Evolutionary conservation across 148 eudicot species (phyloP), one percentile per base, ranked within the genome.

Genomic region (Chenopodium formosanum): DNA sequence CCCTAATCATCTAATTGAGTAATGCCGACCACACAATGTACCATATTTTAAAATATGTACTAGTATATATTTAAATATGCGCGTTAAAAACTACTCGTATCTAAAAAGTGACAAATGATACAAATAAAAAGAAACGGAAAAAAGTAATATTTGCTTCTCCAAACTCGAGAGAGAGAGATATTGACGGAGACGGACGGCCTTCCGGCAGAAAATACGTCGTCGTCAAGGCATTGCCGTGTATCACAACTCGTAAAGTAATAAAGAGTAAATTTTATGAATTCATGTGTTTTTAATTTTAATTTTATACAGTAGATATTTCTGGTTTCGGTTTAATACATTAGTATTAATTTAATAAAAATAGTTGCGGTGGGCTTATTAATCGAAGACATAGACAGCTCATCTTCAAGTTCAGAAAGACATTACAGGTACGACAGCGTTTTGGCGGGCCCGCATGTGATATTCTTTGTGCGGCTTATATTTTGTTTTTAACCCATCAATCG

Each of bases 371-470:
- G 70, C 73, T 31, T 79, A 77, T 83, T 80, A 70, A 77, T 79
- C 75, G 74, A 80, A 78, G 86, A 84, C 80, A 84, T 22, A 48
- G 86, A 84, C 86, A 84, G 83, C 86, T 80, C 86, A 84, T 73
- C 86, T 76, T 76, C 71, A 76, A 80, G 73, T 25, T 80, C 64
- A 46, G 29, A 63, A 62, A 71, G 73, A 84, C 86, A 84, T 80
- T 80, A 80, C 76, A 75, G 80, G 63, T 17, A 80, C 86, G 86
- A 84, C 86, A 84, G 81, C 81, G 80, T 75, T 77, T 71, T 64
- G 66, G 52, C 29, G 80, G 83, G 58, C 81, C 86, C 71, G 32
- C 72, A 13, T 47, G 48, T 80, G 60, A 80, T 63, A 62, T 84
- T 84, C 75, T 66, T 63, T 40, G 8, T 4, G 16, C 83, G 46